A percentile compares a stretch with the other conserved stretches of the same genome.
Conservation (phyloP, 805 yeast genomes). For the Starmerella kuoi region DNA sequence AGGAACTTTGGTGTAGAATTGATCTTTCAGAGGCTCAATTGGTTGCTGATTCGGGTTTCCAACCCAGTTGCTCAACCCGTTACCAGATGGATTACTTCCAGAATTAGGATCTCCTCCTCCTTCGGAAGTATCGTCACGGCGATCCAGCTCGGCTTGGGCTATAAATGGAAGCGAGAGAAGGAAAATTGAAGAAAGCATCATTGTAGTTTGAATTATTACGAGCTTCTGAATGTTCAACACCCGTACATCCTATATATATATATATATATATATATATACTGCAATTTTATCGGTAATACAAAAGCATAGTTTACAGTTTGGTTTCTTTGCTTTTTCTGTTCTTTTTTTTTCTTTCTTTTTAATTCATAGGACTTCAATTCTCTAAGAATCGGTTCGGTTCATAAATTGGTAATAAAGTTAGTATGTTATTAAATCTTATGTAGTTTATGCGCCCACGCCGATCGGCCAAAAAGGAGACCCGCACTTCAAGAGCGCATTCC, state of each 20-base stretch:
- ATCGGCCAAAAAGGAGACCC: neutral
- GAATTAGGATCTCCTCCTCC: constrained; percentile 16
- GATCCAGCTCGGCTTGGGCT: neutral
- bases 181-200: neutral
- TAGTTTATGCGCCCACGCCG: constrained; percentile 23
- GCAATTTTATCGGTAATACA: no score
- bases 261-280: no score
- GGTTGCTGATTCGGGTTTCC: constrained; percentile 11
- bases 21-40: constrained; percentile 13
- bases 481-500: constrained; percentile 22
- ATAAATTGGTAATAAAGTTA: neutral
- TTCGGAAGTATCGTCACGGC: constrained; percentile 9
- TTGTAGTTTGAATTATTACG: no score
- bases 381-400: neutral
- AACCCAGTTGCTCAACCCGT: constrained; percentile 17
- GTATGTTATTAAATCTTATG: constrained; percentile 5
- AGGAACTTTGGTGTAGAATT: constrained; percentile 15
- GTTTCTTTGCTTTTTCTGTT: no score
- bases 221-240: neutral
- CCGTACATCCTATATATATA: no score
- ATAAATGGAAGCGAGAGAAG: neutral
- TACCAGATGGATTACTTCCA: neutral
- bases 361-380: no score
- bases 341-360: no score
- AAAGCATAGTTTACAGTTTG: neutral